phyloP scores from a whole-genome alignment of 371 early-diverging fungal genomes.

The Syncephalis fuscata region DNA sequence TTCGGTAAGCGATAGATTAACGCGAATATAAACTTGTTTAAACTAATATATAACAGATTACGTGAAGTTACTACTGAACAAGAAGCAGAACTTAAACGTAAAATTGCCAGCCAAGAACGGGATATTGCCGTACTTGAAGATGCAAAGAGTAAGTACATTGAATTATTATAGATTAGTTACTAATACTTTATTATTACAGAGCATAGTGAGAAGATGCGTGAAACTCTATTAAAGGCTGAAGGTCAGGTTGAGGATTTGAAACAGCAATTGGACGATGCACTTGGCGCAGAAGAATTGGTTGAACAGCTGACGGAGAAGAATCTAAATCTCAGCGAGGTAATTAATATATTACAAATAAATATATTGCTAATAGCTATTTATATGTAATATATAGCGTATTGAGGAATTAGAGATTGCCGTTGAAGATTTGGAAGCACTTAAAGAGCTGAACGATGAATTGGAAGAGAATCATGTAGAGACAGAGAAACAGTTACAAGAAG shows the following conservation, averaged over 20 bases:
- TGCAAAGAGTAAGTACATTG: slow-evolving; percentile 9
- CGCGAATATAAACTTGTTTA: too few relatives aligned
- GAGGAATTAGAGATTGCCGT: slow-evolving; percentile 60
- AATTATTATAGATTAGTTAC: not conserved
- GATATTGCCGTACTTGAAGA: slow-evolving; percentile 43
- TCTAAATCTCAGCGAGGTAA: slow-evolving; percentile 18
- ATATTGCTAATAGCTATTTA: not conserved
- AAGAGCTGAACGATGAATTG: slow-evolving; percentile 79
- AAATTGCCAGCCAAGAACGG: slow-evolving; percentile 46
- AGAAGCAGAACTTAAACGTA: slow-evolving; percentile 47
- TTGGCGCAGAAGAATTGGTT: slow-evolving; percentile 43
- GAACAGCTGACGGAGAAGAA: slow-evolving; percentile 20
- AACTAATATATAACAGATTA: too few relatives aligned
- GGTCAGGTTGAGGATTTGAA: slow-evolving; percentile 64
- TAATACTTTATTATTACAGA: slow-evolving; percentile 8
- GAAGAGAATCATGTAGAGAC: slow-evolving; percentile 80
- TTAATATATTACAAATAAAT: too few relatives aligned
- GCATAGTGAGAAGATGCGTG: slow-evolving; percentile 34
- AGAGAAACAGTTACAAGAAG: slow-evolving; percentile 66
- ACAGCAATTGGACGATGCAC: slow-evolving; percentile 61
- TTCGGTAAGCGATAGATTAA: too few relatives aligned
- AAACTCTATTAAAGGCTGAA: slow-evolving; percentile 38
- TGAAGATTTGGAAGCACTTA: slow-evolving; percentile 79
- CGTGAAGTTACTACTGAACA: slow-evolving; percentile 62
- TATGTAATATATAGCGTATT: slow-evolving; percentile 17